Base-by-base conservation (phyloP, 768 basidiomycete species). In the Tremella mesenterica region DNA sequence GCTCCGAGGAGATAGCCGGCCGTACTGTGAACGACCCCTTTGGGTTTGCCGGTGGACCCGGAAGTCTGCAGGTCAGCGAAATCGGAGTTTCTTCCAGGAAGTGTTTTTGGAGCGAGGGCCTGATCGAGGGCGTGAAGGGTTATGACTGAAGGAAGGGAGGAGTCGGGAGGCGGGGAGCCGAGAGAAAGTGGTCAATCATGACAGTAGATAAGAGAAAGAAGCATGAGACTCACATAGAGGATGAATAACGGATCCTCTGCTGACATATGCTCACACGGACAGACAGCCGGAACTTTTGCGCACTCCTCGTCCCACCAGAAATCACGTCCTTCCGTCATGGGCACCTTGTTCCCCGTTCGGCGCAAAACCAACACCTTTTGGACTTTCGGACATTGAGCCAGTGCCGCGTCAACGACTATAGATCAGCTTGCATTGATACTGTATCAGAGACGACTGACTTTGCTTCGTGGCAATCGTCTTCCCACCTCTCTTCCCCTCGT, bases 181-280 rank as follows among this genome's bases (percentile, higher is more conserved):
- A n/a, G n/a, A n/a, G n/a, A n/a, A n/a, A n/a, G n/a, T n/a, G n/a
- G n/a, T n/a, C n/a, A 33, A 56, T 38, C 25, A 30, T 13, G 18
- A 36, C 49, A 31, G 8, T 26, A 55, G 49, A 60, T 52, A 54
- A 50, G 39, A 41, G 5, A 52, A 26, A 44, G 43, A 14, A 48
- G 20, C 39, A 44, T 30, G 28, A 31, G 6, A 79, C 88, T 76
- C 67, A 91, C 92, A 75, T 97, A 99, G 56, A 99, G 90, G 69
- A 99, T 96, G 76, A 99, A 99, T 21, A 99, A 79, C 1, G 93
- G 93, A 69, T 97, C 95, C 72, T 99, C 93, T n/a, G 87, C 74
- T 28, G 81, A 70, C 85, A 99, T 89, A 58, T 85, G 71, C 75
- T 88, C 88, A 14, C 84, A 84, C 0, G 92, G 83, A 77, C 89